Conservation (phyloP, 192 early-diverging fungal species). For the Backusella mclennaniae region DNA sequence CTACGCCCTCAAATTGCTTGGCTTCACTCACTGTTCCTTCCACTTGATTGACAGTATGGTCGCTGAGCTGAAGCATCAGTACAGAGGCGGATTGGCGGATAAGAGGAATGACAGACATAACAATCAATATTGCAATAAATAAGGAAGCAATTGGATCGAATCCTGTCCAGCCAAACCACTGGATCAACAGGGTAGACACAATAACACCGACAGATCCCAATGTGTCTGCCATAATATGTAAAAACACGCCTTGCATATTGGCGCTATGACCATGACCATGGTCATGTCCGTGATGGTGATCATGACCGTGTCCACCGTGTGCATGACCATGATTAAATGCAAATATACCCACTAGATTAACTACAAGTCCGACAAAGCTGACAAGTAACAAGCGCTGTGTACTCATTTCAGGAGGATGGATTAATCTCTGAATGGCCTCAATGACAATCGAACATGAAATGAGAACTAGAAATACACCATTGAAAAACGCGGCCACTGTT, state of each 20-base stretch:
- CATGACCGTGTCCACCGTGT: conserved; percentile 63
- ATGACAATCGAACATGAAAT: conserved; percentile 89
- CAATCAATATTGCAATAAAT: conserved; percentile 85
- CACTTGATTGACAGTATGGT: conserved; percentile 37
- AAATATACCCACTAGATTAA: conserved; percentile 92
- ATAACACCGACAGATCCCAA: conserved; percentile 96
- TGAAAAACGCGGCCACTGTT: conserved; percentile 89
- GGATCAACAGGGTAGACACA: conserved; percentile 86
- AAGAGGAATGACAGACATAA: conserved; percentile 82
- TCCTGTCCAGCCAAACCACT: conserved; percentile 91
- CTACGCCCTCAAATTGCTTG: conserved; percentile 39
- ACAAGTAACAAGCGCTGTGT: conserved; percentile 84
- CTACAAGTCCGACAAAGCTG: conserved; percentile 85
- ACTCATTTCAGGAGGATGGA: conserved; percentile 84
- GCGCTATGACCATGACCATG: conserved; percentile 71
- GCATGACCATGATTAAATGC: conserved; percentile 87
- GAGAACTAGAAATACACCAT: conserved; percentile 87
- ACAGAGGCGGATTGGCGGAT: conserved; percentile 67
- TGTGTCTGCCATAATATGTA: conserved; percentile 94
- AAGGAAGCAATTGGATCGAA: conserved; percentile 95
- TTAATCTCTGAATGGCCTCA: conserved; percentile 85
- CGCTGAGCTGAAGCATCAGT: conserved; percentile 49
- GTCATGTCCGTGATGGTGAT: conserved; percentile 52
- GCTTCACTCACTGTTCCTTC: conserved; percentile 49
- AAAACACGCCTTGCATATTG: conserved; percentile 92